phyloP scores from a whole-genome alignment of 2,329 filamentous ascomycete species.

The Neopestalotiopsis sp. region DNA sequence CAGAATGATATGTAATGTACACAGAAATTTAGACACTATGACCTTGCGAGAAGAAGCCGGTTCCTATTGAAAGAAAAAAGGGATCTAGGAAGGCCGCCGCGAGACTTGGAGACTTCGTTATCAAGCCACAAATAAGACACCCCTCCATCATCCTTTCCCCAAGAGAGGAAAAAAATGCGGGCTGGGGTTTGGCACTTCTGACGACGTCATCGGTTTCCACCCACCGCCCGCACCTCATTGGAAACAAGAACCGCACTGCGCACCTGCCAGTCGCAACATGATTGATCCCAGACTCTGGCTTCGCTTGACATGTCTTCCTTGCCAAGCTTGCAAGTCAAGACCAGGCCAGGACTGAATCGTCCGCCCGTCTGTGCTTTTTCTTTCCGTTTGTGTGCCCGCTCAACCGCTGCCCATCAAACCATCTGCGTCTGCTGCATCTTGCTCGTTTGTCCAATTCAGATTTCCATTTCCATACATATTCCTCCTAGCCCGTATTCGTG shows the following conservation, averaged over 20 bases:
- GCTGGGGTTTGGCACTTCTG: neutral
- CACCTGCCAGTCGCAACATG: neutral
- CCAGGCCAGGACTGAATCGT: neutral
- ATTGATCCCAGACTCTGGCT: neutral
- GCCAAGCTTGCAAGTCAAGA: neutral
- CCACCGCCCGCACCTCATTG: neutral
- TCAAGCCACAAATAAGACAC: conserved; percentile 3
- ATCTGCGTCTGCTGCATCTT: too few relatives aligned
- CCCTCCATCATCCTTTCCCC: neutral
- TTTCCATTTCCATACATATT: neutral
- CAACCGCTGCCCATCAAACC: neutral
- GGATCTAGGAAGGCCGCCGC: neutral
- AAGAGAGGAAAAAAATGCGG: neutral
- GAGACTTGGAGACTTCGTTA: neutral
- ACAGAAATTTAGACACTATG: neutral
- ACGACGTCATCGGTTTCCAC: neutral
- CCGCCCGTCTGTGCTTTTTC: neutral
- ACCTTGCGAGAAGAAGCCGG: neutral
- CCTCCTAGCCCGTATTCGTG: neutral
- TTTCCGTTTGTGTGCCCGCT: too few relatives aligned
- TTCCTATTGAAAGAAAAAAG: neutral
- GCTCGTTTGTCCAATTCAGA: neutral
- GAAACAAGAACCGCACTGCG: too few relatives aligned
- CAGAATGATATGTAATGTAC: neutral
- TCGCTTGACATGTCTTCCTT: neutral